phyloP scores from a whole-genome alignment of 306 rosid species.

The Ormosia emarginata region DNA sequence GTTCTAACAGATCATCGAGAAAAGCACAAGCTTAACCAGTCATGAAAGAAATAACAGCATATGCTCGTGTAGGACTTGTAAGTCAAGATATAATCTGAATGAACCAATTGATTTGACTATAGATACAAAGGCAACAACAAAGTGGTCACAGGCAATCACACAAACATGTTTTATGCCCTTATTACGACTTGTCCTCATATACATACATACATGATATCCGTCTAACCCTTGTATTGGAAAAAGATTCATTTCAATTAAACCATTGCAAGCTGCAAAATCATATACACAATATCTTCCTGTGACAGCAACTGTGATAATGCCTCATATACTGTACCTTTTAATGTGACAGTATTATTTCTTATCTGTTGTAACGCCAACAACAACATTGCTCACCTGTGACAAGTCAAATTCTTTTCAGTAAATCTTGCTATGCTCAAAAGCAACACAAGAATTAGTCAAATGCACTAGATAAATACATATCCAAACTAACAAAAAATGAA shows the following conservation, averaged over 20 bases:
- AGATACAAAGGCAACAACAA: background rate
- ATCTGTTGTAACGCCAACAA: slow-evolving; percentile 86
- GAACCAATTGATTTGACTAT: slow-evolving; percentile 30
- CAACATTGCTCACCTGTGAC: slow-evolving; percentile 95
- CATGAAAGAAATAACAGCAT: slow-evolving; percentile 4
- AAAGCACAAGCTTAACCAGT: slow-evolving; percentile 15
- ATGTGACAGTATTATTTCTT: slow-evolving; percentile 50
- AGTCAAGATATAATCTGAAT: slow-evolving; percentile 22
- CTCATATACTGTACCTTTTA: slow-evolving; percentile 18
- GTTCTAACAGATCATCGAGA: slow-evolving; percentile 2
- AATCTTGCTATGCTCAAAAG: background rate
- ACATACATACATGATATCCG: slow-evolving; percentile 24
- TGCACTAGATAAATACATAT: background rate
- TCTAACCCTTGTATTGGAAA: slow-evolving; percentile 18
- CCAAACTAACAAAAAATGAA: background rate
- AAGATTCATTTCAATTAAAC: slow-evolving; percentile 11
- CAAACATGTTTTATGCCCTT: slow-evolving; percentile 23
- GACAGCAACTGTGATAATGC: slow-evolving; percentile 22
- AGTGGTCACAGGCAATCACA: slow-evolving; percentile 10
- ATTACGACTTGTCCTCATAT: slow-evolving; percentile 18
- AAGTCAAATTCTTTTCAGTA: slow-evolving; percentile 16
- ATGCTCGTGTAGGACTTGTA: slow-evolving; percentile 19
- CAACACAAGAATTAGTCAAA: background rate
- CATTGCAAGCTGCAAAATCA: slow-evolving; percentile 23
- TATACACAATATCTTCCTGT: slow-evolving; percentile 28